phyloP scores from a whole-genome alignment of 306 rosid genomes.

The Malus sylvestris region DNA sequence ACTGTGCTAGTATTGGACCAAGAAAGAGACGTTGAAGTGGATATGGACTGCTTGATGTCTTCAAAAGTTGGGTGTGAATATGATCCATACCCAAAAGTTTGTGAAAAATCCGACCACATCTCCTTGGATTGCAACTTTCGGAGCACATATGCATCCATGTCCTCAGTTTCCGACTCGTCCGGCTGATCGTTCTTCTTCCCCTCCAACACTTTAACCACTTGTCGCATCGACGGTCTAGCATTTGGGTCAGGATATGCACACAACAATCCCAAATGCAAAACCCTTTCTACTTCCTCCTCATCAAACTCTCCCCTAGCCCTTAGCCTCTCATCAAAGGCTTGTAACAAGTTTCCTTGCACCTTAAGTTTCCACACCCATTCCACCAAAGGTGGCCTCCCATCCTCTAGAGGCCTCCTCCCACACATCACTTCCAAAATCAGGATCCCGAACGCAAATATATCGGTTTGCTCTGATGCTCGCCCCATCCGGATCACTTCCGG shows the following conservation, averaged over 20 bases:
- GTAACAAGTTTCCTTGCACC: constrained; percentile 36
- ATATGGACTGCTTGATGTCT: constrained; percentile 34
- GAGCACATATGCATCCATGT: constrained; percentile 42
- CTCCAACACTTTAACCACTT: constrained; percentile 55
- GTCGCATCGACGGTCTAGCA: constrained; percentile 72
- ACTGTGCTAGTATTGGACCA: constrained; percentile 29
- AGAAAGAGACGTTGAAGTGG: constrained; percentile 48
- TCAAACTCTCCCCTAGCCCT: constrained; percentile 31
- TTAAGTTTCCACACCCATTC: constrained; percentile 55
- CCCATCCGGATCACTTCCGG: constrained; percentile 66
- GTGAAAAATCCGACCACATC: constrained; percentile 31
- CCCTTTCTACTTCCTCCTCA: constrained; percentile 46
- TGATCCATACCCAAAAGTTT: constrained; percentile 20
- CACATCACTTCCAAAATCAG: constrained; percentile 74
- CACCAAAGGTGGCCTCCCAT: constrained; percentile 50
- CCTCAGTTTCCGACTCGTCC: constrained; percentile 41
- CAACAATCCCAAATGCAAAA: constrained; percentile 67
- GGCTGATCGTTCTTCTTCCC: constrained; percentile 39
- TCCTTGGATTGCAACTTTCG: constrained; percentile 39
- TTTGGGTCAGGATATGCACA: constrained; percentile 66
- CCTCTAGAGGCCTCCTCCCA: constrained; percentile 82
- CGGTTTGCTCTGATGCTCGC: constrained; percentile 60
- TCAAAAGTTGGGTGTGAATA: constrained; percentile 60
- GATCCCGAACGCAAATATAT: constrained; percentile 70
- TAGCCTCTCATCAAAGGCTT: constrained; percentile 52